phyloP scores from a whole-genome alignment of 495 filamentous ascomycete species.

The Lophium mytilinum region DNA sequence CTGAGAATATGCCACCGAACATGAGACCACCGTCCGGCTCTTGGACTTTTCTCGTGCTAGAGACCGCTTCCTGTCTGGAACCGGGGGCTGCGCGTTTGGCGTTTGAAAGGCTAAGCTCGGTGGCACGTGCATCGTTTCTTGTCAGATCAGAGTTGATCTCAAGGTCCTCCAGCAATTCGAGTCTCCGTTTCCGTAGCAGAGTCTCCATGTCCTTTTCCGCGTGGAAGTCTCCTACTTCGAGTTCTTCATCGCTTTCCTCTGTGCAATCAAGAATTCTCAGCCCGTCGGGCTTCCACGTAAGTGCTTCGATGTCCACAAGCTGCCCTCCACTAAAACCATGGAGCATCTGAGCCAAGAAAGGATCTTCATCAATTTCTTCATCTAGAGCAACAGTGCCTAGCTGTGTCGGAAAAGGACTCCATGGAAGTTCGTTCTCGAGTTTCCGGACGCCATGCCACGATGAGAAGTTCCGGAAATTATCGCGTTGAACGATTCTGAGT shows the following conservation, averaged over 20 bases:
- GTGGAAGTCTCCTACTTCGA: constrained; percentile 28
- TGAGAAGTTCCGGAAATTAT: constrained; percentile 6
- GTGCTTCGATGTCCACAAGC: constrained; percentile 25
- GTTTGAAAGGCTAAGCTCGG: neutral
- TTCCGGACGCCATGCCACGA: constrained; percentile 39
- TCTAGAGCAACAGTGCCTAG: constrained; percentile 27
- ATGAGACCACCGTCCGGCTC: constrained; percentile 17
- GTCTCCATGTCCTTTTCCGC: constrained; percentile 19
- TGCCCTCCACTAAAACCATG: constrained; percentile 17
- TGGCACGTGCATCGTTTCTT: neutral
- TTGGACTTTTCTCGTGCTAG: neutral
- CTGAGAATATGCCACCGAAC: constrained; percentile 28
- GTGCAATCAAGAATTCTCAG: constrained; percentile 43
- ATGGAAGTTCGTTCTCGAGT: constrained; percentile 38
- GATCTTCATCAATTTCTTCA: constrained; percentile 33
- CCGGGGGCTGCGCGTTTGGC: neutral
- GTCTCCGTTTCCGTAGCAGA: constrained; percentile 27
- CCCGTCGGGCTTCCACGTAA: constrained; percentile 46
- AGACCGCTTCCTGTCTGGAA: neutral
- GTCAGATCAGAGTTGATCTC: neutral
- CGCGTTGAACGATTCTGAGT: constrained; percentile 20
- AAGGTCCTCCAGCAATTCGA: constrained; percentile 24
- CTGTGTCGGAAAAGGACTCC: constrained; percentile 33
- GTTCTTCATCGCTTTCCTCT: constrained; percentile 42
- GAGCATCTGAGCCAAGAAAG: constrained; percentile 24